Conservation (phyloP, 2,329 filamentous ascomycete genomes). For the Alternaria brassicicola region DNA sequence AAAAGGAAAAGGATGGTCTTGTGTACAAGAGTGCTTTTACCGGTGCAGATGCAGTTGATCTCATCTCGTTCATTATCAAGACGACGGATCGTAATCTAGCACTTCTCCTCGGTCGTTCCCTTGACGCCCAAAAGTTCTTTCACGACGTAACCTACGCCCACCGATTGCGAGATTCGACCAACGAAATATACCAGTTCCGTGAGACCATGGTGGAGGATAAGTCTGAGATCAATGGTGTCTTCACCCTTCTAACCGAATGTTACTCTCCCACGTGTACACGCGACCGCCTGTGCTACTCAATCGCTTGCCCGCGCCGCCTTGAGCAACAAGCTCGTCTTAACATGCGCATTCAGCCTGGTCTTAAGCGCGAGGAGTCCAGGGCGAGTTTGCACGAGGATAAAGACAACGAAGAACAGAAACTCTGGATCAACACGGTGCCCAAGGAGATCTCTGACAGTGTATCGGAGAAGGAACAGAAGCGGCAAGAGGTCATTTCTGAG, state of each 20-base stretch:
- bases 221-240: conserved; percentile 90
- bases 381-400: conserved; percentile 83
- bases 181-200: conserved; percentile 95
- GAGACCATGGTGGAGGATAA: conserved; percentile 89
- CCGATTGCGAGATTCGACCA: conserved; percentile 87
- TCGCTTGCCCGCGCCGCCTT: conserved; percentile 88
- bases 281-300: conserved; percentile 96
- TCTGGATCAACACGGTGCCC: conserved; percentile 98
- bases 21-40: conserved; percentile 98
- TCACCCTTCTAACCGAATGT: conserved; percentile 93
- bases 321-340: conserved; percentile 96
- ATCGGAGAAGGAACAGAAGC: conserved; percentile 90
- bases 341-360: conserved; percentile 86
- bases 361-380: conserved; percentile 74
- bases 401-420: conserved; percentile 92
- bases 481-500: conserved; percentile 97
- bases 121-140: conserved; percentile 98
- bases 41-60: conserved; percentile 91
- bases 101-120: conserved; percentile 82
- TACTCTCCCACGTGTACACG: conserved; percentile 97
- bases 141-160: conserved; percentile 99
- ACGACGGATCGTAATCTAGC: conserved; percentile 96
- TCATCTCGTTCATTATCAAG: conserved; percentile 95
- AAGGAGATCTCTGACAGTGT: conserved; percentile 93
- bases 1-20: conserved; percentile 93